A percentile compares a stretch with the other conserved stretches of the same genome.
phyloP scores from a whole-genome alignment of 495 filamentous ascomycete genomes.

The Penicillium lagena region DNA sequence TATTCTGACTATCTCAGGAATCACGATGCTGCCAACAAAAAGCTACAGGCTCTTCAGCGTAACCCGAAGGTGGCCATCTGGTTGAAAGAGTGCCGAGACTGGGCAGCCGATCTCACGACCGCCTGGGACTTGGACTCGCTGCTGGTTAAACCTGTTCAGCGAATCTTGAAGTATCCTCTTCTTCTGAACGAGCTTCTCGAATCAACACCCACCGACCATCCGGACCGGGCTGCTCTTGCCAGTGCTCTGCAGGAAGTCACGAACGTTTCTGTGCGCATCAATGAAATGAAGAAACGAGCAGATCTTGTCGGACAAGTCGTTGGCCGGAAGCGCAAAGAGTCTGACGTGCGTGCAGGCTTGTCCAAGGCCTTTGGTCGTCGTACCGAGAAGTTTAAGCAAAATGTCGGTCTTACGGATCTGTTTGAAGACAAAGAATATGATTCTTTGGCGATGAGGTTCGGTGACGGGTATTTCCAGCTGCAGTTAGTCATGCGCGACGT shows the following conservation, averaged over 20 bases:
- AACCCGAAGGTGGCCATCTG: slow-evolving; percentile 76
- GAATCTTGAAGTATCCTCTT: slow-evolving; percentile 86
- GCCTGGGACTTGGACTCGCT: slow-evolving; percentile 94
- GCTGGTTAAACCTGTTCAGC: slow-evolving; percentile 91
- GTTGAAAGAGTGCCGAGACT: slow-evolving; percentile 84
- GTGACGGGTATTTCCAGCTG: slow-evolving; percentile 80
- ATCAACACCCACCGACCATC: slow-evolving; percentile 72
- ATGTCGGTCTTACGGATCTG: slow-evolving; percentile 57
- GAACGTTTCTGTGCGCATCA: slow-evolving; percentile 73
- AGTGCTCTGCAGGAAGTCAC: slow-evolving; percentile 58
- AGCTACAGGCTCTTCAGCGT: slow-evolving; percentile 64
- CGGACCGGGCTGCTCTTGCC: slow-evolving; percentile 64
- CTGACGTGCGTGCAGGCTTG: slow-evolving; percentile 74
- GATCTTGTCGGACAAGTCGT: slow-evolving; percentile 86
- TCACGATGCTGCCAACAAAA: slow-evolving; percentile 75
- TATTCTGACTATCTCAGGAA: slow-evolving; percentile 85
- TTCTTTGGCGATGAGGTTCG: slow-evolving; percentile 67
- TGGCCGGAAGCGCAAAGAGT: slow-evolving; percentile 80
- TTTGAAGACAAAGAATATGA: slow-evolving; percentile 77
- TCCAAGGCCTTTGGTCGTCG: slow-evolving; percentile 82
- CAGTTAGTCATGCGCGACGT: slow-evolving; percentile 89
- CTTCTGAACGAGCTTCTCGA: slow-evolving; percentile 72
- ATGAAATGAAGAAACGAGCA: slow-evolving; percentile 85
- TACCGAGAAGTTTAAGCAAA: slow-evolving; percentile 68
- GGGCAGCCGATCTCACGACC: slow-evolving; percentile 78